Evolutionary conservation across 306 rosid genomes (phyloP), one percentile per base, ranked within the genome.

Genomic region (Neltuma alba): DNA sequence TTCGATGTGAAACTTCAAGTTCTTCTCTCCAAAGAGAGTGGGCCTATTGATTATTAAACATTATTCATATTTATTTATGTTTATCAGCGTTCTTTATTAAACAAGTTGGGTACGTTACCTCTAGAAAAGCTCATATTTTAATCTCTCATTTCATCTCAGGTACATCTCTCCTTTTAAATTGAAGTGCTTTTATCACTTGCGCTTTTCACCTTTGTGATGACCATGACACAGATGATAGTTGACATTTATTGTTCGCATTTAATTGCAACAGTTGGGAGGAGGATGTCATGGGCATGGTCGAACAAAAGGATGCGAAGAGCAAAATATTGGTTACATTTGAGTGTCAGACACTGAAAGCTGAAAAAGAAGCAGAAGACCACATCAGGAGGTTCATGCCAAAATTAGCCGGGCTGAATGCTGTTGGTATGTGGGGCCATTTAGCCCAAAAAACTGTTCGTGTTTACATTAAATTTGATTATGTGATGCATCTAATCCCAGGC

Each of bases 301-400:
- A 89, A 79, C 85, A 84, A 54, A 89, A 83, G 79, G 89, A 90
- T 79, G 92, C 88, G 64, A 89, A 86, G 86, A 82, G 85, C 79
- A 87, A 82, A 85, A 80, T 91, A 25, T 21, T 31, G 25, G 84
- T 95, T 68, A 89, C 93, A 18, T 93, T 93, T 27, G 91, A 82
- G 79, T 92, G 97, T 72, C 84, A 89, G 79, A 95, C 94, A 28
- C 85, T 95, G 83, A 95, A 94, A 88, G 89, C 99, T 16, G 97
- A 95, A 7, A 62, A 84, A 74, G 97, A 95, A 45, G 98, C 98
- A 27, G 96, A 95, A 89, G 99, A 93, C 30, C 99, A 93, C 83
- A 89, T 93, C 85, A 89, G 52, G 64, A 87, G 90, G 76, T 95
- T 90, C 86, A 74, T 95, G 93, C 98, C 99, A 63, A 95, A 95